A percentile compares a stretch with the other conserved stretches of the same genome.
phyloP scores from a whole-genome alignment of 768 basidiomycete genomes.

The Tephrocybe sp. region DNA sequence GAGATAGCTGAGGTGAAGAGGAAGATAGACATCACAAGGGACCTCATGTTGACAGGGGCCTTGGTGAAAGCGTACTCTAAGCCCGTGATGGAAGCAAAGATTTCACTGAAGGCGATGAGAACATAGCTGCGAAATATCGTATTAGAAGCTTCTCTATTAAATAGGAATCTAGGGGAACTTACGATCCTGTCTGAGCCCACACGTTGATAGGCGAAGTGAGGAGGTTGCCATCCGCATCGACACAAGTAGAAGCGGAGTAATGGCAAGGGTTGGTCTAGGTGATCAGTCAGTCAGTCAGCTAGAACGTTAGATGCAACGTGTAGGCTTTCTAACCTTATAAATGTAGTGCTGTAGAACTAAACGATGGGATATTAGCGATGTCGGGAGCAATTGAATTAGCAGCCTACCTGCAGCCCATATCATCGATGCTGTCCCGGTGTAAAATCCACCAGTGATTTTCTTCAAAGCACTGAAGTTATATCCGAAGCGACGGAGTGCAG shows the following conservation, averaged over 20 bases:
- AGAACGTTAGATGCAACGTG: conserved; percentile 10
- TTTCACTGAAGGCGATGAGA: conserved; percentile 70
- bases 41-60: conserved; percentile 85
- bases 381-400: conserved; percentile 16
- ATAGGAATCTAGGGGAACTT: conserved; percentile 22
- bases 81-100: conserved; percentile 79
- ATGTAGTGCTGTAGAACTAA: conserved; percentile 70
- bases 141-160: not conserved
- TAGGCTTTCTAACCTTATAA: conserved; percentile 55
- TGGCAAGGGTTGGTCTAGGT: conserved; percentile 48
- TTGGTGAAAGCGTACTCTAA: conserved; percentile 90
- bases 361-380: not conserved
- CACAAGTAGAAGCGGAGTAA: conserved; percentile 53
- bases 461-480: conserved; percentile 60
- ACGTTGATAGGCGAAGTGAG: conserved; percentile 65
- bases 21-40: conserved; percentile 75
- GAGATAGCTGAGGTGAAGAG: conserved; percentile 62
- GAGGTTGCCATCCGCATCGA: conserved; percentile 34
- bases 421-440: conserved; percentile 58
- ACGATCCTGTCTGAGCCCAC: conserved; percentile 75
- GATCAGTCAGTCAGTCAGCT: conserved; percentile 22
- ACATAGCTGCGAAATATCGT: conserved; percentile 43
- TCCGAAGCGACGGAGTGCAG: conserved; percentile 47
- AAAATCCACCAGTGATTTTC: conserved; percentile 59
- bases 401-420: conserved; percentile 55